A percentile compares a stretch with the other conserved stretches of the same genome.
phyloP scores from a whole-genome alignment of 768 basidiomycete species.

The Suillus decipiens region DNA sequence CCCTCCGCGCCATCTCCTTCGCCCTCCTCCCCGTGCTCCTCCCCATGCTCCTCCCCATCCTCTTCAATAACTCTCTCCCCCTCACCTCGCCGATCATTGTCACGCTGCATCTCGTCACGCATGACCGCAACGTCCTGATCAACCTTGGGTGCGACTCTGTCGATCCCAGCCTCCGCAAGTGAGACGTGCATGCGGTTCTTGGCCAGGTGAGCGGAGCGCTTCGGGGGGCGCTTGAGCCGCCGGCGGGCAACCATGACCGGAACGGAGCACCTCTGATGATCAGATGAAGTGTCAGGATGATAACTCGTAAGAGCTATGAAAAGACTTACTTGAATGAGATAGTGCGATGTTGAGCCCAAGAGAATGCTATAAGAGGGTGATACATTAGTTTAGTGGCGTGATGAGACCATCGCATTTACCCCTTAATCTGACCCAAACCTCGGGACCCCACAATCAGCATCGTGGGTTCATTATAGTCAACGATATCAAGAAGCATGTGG shows the following conservation, averaged over 20 bases:
- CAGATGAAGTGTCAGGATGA: neutral
- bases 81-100: constrained; percentile 46
- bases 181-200: constrained; percentile 81
- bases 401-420: constrained; percentile 46
- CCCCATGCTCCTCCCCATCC: constrained; percentile 29
- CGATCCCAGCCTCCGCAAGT: constrained; percentile 86
- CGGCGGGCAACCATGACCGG: constrained; percentile 97
- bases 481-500: constrained; percentile 89
- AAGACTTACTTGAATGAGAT: constrained; percentile 72
- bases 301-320: neutral
- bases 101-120: constrained; percentile 74
- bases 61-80: constrained; percentile 27
- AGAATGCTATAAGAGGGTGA: constrained; percentile 61
- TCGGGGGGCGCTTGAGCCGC: constrained; percentile 84
- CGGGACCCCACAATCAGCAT: constrained; percentile 97
- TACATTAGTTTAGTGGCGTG: neutral
- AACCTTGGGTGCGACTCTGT: constrained; percentile 83
- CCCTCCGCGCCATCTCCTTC: constrained; percentile 31
- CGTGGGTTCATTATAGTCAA: constrained; percentile 83
- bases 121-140: constrained; percentile 83
- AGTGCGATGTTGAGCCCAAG: constrained; percentile 93
- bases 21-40: constrained; percentile 22
- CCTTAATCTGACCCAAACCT: constrained; percentile 84
- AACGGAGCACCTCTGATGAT: constrained; percentile 79
- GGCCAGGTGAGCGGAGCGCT: constrained; percentile 76